Evolutionary conservation across 1,284 basidiomycete species (phyloP).

Genomic region (Marasmius tenuissimus): DNA sequence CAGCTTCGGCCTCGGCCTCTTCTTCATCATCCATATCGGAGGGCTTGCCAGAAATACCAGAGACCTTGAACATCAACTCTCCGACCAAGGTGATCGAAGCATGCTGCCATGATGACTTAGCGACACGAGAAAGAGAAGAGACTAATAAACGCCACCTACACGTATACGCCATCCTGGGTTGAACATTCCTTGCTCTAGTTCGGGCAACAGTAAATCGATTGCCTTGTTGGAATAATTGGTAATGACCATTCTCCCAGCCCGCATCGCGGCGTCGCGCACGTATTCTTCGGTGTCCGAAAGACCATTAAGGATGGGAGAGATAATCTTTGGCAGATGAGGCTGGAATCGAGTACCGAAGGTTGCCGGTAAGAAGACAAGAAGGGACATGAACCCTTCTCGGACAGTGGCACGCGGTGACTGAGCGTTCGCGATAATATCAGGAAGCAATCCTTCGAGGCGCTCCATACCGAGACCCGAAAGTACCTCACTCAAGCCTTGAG

Average conservation of each 20-base stretch:
- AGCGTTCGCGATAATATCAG: conserved; percentile 92
- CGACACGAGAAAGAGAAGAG: conserved; percentile 1
- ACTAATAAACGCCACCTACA: conserved; percentile 44
- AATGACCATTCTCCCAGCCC: conserved; percentile 98
- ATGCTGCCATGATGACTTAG: conserved; percentile 51
- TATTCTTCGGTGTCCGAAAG: conserved; percentile 94
- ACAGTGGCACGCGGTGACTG: conserved; percentile 90
- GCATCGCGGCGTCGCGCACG: conserved; percentile 95
- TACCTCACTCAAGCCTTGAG: conserved; percentile 96
- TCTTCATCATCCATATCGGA: conserved; percentile 78
- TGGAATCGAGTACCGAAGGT: conserved; percentile 97
- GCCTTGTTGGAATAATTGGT: conserved; percentile 93
- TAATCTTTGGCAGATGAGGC: conserved; percentile 93
- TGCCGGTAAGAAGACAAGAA: conserved; percentile 94
- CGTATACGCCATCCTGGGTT: conserved; percentile 94
- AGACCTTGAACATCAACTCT: conserved; percentile 96
- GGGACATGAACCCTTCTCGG: conserved; percentile 97
- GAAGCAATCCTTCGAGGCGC: conserved; percentile 90
- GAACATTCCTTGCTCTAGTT: conserved; percentile 95
- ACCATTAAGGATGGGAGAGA: conserved; percentile 90
- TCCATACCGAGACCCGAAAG: conserved; percentile 97
- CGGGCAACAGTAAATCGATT: conserved; percentile 92
- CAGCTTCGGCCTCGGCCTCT: conserved; percentile 59
- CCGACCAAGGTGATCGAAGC: conserved; percentile 95
- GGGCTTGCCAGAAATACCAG: conserved; percentile 92